Evolutionary conservation across 2,329 filamentous ascomycete genomes (phyloP).

Genomic region (Monosporascus sp.): DNA sequence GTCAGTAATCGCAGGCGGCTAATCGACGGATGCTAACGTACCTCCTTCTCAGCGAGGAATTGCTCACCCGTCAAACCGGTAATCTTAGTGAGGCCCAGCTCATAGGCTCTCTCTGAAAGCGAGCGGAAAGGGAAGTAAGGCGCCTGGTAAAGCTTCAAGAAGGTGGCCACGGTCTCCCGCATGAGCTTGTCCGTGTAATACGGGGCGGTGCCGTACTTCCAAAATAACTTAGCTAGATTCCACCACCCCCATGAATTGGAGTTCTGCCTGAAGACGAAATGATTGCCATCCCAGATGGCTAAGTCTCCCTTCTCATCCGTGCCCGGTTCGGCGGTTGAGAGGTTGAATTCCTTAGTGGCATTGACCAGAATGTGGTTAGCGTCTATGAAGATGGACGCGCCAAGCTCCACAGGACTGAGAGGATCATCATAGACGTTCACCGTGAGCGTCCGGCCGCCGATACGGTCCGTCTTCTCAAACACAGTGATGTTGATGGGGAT

Average conservation of each 20-base stretch:
- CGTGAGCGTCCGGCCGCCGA: conserved; percentile 85
- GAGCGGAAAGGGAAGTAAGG: conserved; percentile 82
- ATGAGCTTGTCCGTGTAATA: conserved; percentile 68
- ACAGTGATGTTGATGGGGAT: conserved; percentile 73
- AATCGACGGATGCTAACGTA: conserved; percentile 18
- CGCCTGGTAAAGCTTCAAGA: conserved; percentile 72
- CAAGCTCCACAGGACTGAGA: conserved; percentile 69
- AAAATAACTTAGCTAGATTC: conserved; percentile 72
- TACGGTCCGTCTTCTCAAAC: conserved; percentile 70
- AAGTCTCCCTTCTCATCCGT: conserved; percentile 50
- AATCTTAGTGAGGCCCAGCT: conserved; percentile 59
- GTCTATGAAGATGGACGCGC: conserved; percentile 85
- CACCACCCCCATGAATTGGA: conserved; percentile 64
- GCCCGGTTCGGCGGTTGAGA: conserved; percentile 47
- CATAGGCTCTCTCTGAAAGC: conserved; percentile 61
- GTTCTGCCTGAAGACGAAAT: conserved; percentile 64
- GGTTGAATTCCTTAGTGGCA: conserved; percentile 64
- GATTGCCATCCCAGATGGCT: conserved; percentile 77
- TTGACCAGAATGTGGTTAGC: conserved; percentile 78
- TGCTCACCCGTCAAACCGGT: conserved; percentile 70
- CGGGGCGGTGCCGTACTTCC: conserved; percentile 79
- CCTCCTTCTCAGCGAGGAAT: conserved; percentile 61
- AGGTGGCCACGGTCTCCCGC: conserved; percentile 63
- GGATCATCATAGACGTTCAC: conserved; percentile 69
- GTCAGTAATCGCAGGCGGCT: not conserved